Conservation (phyloP, 345 rosid genomes). For the Rhizophora mangle region DNA sequence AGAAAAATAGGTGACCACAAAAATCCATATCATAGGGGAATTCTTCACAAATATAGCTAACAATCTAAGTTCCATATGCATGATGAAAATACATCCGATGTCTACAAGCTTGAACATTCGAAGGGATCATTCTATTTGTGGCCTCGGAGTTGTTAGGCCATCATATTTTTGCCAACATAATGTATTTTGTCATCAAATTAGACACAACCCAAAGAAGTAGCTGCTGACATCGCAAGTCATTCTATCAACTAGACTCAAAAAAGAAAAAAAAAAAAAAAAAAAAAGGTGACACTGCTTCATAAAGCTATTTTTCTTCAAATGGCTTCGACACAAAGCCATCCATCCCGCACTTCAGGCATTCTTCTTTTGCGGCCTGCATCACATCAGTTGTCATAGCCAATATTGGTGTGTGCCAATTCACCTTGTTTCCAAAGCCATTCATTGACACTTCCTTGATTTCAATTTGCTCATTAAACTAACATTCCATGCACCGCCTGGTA, state of each 20-base stretch:
- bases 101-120: not conserved
- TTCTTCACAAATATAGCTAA: not conserved
- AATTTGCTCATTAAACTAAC: slow-evolving; percentile 47
- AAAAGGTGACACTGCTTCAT: slow-evolving; percentile 64
- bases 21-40: not conserved
- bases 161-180: slow-evolving; percentile 15
- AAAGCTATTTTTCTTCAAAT: slow-evolving; percentile 77
- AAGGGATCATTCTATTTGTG: not conserved
- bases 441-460: slow-evolving; percentile 44
- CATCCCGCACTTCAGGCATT: slow-evolving; percentile 80
- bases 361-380: slow-evolving; percentile 69
- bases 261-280: slow-evolving; percentile 43
- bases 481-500: slow-evolving; percentile 57
- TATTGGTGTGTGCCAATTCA: slow-evolving; percentile 68
- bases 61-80: not conserved
- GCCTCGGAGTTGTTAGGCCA: not conserved
- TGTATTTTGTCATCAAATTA: slow-evolving; percentile 16
- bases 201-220: slow-evolving; percentile 1
- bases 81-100: not conserved
- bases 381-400: slow-evolving; percentile 96
- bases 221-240: slow-evolving; percentile 10
- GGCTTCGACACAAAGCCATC: slow-evolving; percentile 84
- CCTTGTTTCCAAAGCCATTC: slow-evolving; percentile 39
- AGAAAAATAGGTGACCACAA: not conserved
- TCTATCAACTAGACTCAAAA: slow-evolving; percentile 41